Evolutionary conservation across 1,284 basidiomycete genomes (phyloP).

Genomic region (Porodaedalea pini): DNA sequence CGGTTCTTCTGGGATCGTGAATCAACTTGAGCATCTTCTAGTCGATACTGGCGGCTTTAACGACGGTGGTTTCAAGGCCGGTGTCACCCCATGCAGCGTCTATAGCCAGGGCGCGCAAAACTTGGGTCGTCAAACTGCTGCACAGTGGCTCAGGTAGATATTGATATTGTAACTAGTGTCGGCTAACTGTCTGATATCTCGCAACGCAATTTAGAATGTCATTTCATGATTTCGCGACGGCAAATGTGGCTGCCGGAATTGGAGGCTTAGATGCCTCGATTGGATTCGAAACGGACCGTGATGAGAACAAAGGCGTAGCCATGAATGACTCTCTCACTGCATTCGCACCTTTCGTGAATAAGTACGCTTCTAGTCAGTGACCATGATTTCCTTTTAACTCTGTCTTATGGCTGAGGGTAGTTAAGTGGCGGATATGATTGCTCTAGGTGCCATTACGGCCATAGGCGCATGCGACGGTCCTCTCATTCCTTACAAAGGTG

Average conservation of each 20-base stretch:
- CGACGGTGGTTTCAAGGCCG: conserved; percentile 8
- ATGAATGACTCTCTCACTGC: conserved; percentile 27
- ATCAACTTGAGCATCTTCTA: conserved; percentile 14
- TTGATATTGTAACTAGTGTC: background rate
- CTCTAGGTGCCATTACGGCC: conserved; percentile 26
- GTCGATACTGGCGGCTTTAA: conserved; percentile 15
- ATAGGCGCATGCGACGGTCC: conserved; percentile 27
- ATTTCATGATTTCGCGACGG: conserved; percentile 30
- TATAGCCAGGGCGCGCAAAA: conserved; percentile 12
- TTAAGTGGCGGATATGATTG: conserved; percentile 30
- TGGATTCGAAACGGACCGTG: conserved; percentile 27
- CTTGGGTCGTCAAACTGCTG: conserved; percentile 9
- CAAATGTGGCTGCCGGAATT: conserved; percentile 26
- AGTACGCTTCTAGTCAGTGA: conserved; percentile 13
- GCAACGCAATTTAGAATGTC: conserved; percentile 3
- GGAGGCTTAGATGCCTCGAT: conserved; percentile 31
- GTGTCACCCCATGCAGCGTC: conserved; percentile 12
- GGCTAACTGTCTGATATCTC: background rate
- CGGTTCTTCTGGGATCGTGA: background rate
- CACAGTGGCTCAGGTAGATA: conserved; percentile 14
- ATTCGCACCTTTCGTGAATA: conserved; percentile 12
- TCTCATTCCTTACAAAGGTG: conserved; percentile 25
- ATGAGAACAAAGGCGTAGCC: conserved; percentile 28
- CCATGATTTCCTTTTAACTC: background rate
- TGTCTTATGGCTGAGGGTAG: background rate